Base-by-base conservation (phyloP, 257 asterid genomes). In the Gynochthodes officinalis region DNA sequence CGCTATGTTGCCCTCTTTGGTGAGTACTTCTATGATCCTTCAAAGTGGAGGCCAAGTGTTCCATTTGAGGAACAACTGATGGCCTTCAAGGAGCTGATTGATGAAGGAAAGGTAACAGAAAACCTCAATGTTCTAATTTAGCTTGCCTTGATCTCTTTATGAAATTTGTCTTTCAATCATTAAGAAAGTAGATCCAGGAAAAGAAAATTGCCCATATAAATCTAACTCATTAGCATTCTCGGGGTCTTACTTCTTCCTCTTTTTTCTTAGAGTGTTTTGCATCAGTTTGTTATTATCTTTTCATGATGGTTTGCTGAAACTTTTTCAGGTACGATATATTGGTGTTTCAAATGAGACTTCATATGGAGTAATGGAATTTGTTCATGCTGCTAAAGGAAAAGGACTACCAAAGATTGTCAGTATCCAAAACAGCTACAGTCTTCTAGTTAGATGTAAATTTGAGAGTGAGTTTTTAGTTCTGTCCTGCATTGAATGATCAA, bases 301-400 rank as follows among this genome's bases (percentile, higher is more conserved):
- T 54, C 37, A n/a, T 23, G 25, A 5, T 54, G 27, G 32, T 39
- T 64, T 10, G 21, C 53, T 25, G 57, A 50, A 75, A 72, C 15
- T 8, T 69, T 60, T 82, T 75, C 90, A 91, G 98, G 97, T 93
- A 42, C 88, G 97, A 69, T 87, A 91, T 73, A 89, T 93, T 68
- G 98, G 98, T 49, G 95, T 93, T 76, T 93, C 98, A 72, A 91
- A 93, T 74, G 98, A 93, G 84, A 93, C 96, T 66, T 91, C 98
- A 23, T 91, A 89, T 70, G 98, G 98, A 73, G 96, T 91, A 48
- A 91, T 88, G 97, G 97, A 91, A 86, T 91, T 93, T 60, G 88
- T 93, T 80, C 94, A 84, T 72, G 89, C 98, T 69, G 96, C 98
- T 73, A 87, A 89, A 86, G 83, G 50, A 33, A 90, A 89, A 82